Percentiles rank a stretch among this genome's conserved stretches.
Evolutionary conservation across 169 alveolate genomes (phyloP).

Genomic region (Ichthyophthirius multifiliis): DNA sequence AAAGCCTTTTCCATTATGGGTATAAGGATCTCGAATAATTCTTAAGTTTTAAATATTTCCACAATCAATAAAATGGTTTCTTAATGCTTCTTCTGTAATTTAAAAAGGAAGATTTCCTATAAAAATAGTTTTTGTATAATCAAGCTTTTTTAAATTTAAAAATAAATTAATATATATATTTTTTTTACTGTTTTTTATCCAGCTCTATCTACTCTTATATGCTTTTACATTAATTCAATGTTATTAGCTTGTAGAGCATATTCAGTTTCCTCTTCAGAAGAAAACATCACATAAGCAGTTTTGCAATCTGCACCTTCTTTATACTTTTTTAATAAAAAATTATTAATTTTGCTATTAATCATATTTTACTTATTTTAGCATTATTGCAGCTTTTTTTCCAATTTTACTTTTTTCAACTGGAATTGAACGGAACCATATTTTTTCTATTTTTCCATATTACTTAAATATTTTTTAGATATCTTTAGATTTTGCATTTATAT

Average conservation of each 20-base stretch:
- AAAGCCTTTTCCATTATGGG: conserved; percentile 66
- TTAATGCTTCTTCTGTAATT: conserved; percentile 59
- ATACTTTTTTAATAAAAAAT: background rate
- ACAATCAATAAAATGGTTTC: conserved; percentile 52
- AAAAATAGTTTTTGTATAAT: conserved; percentile 51
- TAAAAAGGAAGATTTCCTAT: conserved; percentile 70
- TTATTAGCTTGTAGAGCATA: conserved; percentile 38
- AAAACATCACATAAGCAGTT: conserved; percentile 46
- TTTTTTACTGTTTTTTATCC: conserved; percentile 2
- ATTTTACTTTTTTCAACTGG: conserved; percentile 11
- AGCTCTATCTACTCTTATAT: conserved; percentile 55
- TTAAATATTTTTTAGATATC: conserved; percentile 30
- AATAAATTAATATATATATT: background rate
- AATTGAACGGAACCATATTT: conserved; percentile 53
- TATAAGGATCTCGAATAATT: conserved; percentile 63
- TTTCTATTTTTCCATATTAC: conserved; percentile 42
- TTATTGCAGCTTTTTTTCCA: conserved; percentile 17
- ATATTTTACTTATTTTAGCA: background rate
- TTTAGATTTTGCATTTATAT: conserved; percentile 11
- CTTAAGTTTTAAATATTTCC: conserved; percentile 67
- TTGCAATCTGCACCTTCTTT: conserved; percentile 37
- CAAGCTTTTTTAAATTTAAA: background rate
- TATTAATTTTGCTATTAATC: background rate
- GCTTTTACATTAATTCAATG: conserved; percentile 31
- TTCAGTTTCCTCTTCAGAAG: conserved; percentile 24